Evolutionary conservation across 306 rosid species (phyloP).

Genomic region (Benincasa hispida): DNA sequence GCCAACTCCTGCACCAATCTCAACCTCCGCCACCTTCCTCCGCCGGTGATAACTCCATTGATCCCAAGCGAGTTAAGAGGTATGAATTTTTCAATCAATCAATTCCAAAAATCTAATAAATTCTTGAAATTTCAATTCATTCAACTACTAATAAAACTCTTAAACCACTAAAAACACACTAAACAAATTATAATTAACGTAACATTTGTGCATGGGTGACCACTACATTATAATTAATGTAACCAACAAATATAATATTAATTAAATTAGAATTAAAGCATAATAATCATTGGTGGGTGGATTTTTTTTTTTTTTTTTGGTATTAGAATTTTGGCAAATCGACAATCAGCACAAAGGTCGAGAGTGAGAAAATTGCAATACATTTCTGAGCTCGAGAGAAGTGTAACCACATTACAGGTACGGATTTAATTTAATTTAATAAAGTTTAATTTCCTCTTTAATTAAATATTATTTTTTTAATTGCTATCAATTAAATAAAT

Average conservation of each 20-base stretch:
- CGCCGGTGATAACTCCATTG: conserved; percentile 26
- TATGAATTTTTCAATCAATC: conserved; percentile 13
- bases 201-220: too few relatives aligned
- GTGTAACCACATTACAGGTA: conserved; percentile 87
- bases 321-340: conserved; percentile 67
- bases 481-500: too few relatives aligned
- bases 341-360: conserved; percentile 95
- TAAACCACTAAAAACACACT: too few relatives aligned
- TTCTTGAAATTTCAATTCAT: too few relatives aligned
- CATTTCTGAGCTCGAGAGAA: conserved; percentile 82
- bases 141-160: too few relatives aligned
- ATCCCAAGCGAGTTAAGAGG: conserved; percentile 96
- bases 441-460: background rate
- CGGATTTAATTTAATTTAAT: too few relatives aligned
- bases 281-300: background rate
- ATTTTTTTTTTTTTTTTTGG: background rate
- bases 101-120: background rate
- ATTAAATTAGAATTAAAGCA: background rate
- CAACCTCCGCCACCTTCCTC: conserved; percentile 10
- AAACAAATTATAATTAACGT: too few relatives aligned
- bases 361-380: conserved; percentile 86
- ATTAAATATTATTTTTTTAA: too few relatives aligned
- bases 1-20: conserved; percentile 18
- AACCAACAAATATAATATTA: background rate
- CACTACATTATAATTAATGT: too few relatives aligned